Conservation (phyloP, 129 eudicot genomes). For the Lactuca saligna region DNA sequence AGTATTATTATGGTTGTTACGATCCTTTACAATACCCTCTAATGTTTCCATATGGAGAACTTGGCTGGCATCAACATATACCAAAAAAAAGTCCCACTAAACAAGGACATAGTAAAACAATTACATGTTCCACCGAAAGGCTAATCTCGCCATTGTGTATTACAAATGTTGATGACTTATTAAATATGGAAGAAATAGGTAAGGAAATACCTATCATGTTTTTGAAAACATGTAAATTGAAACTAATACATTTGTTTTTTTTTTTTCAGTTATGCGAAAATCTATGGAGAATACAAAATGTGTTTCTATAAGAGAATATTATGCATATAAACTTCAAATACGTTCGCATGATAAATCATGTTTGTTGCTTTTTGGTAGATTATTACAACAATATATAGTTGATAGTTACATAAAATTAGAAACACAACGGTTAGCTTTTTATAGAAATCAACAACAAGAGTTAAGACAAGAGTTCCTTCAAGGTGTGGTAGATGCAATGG, state of each 20-base stretch:
- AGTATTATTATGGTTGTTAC: not conserved
- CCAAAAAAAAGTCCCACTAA: not conserved
- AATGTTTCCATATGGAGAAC: not conserved
- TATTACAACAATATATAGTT: slow-evolving; percentile 3
- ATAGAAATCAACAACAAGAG: not conserved
- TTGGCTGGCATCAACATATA: not conserved
- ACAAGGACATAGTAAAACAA: not conserved
- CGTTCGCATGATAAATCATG: not conserved
- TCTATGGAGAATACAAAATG: not conserved
- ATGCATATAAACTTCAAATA: slow-evolving; percentile 6
- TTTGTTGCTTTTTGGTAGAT: not conserved
- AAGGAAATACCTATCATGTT: not conserved
- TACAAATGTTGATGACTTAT: not conserved
- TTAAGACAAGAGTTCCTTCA: not conserved
- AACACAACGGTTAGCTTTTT: not conserved
- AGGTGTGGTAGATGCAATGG: not conserved
- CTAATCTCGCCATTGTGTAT: no score
- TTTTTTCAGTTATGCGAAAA: not conserved
- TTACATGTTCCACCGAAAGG: not conserved
- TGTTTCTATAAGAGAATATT: slow-evolving; percentile 1
- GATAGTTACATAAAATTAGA: slow-evolving; percentile 4
- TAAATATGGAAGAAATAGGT: not conserved
- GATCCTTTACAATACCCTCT: slow-evolving; percentile 10
- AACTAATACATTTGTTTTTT: not conserved
- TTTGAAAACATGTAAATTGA: not conserved